Evolutionary conservation across 345 rosid genomes (phyloP).

Genomic region (Xanthoceras sorbifolium): DNA sequence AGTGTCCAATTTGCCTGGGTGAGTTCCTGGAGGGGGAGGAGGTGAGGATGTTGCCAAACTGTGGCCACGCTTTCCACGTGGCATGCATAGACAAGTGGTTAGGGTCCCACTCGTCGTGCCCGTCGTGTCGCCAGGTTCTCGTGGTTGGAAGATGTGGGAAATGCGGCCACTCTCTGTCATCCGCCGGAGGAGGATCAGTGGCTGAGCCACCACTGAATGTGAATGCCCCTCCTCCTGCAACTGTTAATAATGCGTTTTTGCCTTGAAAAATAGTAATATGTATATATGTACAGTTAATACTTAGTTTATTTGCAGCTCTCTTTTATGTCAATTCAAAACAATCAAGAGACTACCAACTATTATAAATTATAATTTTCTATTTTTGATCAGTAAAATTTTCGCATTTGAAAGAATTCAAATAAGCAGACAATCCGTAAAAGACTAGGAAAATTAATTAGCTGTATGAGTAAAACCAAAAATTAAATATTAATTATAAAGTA

Average conservation of each 20-base stretch:
- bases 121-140: conserved; percentile 68
- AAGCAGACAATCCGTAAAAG: background rate
- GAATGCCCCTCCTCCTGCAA: conserved; percentile 16
- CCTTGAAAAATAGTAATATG: conserved; percentile 22
- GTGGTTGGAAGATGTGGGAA: conserved; percentile 38
- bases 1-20: conserved; percentile 58
- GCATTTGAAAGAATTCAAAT: background rate
- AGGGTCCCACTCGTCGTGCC: conserved; percentile 56
- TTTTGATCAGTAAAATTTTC: no score
- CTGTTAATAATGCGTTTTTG: conserved; percentile 25
- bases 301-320: no score
- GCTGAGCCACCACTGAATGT: conserved; percentile 21
- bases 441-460: background rate
- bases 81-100: conserved; percentile 71
- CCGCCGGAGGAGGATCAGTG: background rate
- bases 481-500: background rate
- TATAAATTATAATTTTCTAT: no score
- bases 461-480: no score
- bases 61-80: conserved; percentile 65
- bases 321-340: no score
- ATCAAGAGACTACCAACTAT: no score
- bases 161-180: conserved; percentile 28
- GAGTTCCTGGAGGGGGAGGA: conserved; percentile 59
- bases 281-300: no score
- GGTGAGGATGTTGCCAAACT: conserved; percentile 57